Conservation (phyloP, 495 filamentous ascomycete species). For the Amniculicola lignicola region DNA sequence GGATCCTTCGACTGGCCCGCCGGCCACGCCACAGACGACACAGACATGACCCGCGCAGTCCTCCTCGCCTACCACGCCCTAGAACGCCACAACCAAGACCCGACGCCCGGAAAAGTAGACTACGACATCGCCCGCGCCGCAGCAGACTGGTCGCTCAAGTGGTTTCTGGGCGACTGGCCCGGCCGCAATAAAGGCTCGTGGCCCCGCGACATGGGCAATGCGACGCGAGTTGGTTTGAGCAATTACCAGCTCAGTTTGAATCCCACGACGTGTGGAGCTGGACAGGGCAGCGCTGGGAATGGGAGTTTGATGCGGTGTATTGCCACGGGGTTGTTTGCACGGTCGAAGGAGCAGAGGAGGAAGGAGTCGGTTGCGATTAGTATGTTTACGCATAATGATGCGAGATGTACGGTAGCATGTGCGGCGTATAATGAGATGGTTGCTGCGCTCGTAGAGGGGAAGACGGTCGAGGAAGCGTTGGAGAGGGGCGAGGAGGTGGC, state of each 20-base stretch:
- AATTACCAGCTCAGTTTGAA: slow-evolving; percentile 2
- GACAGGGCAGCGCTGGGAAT: slow-evolving; percentile 20
- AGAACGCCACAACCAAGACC: not conserved
- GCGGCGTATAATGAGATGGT: slow-evolving; percentile 30
- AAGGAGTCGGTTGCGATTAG: slow-evolving; percentile 22
- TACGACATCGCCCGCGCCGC: slow-evolving; percentile 20
- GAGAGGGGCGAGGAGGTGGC: slow-evolving; percentile 3
- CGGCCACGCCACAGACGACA: slow-evolving; percentile 31
- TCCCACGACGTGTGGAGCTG: slow-evolving; percentile 5
- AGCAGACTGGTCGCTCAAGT: slow-evolving; percentile 21
- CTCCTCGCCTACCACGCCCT: slow-evolving; percentile 26
- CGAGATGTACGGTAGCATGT: slow-evolving; percentile 22
- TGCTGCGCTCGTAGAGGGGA: slow-evolving; percentile 13
- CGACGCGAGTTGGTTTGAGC: slow-evolving; percentile 9
- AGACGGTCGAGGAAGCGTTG: slow-evolving; percentile 10
- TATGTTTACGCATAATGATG: slow-evolving; percentile 28
- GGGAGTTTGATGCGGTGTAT: slow-evolving; percentile 33
- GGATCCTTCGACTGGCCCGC: slow-evolving; percentile 25
- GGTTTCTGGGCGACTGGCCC: slow-evolving; percentile 22
- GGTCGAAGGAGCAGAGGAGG: not conserved
- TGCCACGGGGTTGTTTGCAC: slow-evolving; percentile 17
- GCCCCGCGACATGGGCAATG: slow-evolving; percentile 22
- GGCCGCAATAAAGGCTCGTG: slow-evolving; percentile 11
- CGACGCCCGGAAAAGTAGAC: no score
- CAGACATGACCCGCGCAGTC: slow-evolving; percentile 27